Base-by-base conservation (phyloP, 2,329 filamentous ascomycete species). In the Aspergillus vadensis region DNA sequence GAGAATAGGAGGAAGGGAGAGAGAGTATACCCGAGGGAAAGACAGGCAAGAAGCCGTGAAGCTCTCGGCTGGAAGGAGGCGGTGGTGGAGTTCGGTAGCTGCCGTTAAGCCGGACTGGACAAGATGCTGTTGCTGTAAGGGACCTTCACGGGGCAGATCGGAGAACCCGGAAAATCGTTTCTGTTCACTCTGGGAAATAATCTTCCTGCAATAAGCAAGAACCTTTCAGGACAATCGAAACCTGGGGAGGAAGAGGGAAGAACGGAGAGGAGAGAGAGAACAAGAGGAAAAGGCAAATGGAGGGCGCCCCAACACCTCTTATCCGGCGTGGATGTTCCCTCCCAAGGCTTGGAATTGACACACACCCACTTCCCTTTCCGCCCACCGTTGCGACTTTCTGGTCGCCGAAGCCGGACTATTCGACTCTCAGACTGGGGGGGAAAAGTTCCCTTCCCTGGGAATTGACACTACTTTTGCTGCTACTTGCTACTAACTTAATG, bases 61-160 rank as follows among this genome's bases (percentile, higher is more conserved):
- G 59, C 51, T 49, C 67, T 74, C 73, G 72, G 73, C 66, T 74
- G 72, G 74, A 75, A 68, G 73, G 73, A 74, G 65, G 61, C 52
- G 60, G 60, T 59, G 59, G 70, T 72, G 72, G 71, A 73, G 69
- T 68, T 60, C 56, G 62, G 55, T 27, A 53, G 62, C 49, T 59
- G 55, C 60, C 63, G 58, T 61, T 50, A 58, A 56, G 55, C 58
- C 53, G 59, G 60, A 57, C 36, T 27, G 52, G 62, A 32, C 23
- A 10, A 58, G 27, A n/a, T 41, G 30, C 19, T 57, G 36, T 12
- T 58, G 39, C 7, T 21, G 47, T 25, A 49, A 47, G 57, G 30
- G 55, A 53, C 30, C 50, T 43, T 38, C 25, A 64, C 62, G 64
- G 65, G 61, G 64, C 61, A 66, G 64, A 67, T 63, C 65, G 67